Evolutionary conservation across 805 yeast genomes (phyloP).

Genomic region (Ogataea philodendri): DNA sequence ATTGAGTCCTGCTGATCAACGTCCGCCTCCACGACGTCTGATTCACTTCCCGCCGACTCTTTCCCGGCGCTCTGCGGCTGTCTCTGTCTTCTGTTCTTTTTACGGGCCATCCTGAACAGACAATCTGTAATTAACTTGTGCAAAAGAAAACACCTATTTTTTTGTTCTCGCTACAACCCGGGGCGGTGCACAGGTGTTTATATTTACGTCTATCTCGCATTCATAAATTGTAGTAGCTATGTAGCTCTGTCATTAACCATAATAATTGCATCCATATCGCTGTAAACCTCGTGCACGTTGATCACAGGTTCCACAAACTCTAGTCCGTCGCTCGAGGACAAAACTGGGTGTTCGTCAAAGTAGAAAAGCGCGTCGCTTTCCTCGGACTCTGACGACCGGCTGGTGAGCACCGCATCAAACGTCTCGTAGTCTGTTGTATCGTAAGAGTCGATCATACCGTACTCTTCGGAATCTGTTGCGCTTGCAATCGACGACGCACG

Average conservation of each 20-base stretch:
- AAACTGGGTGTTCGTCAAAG: slow-evolving; percentile 16
- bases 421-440: slow-evolving; percentile 2
- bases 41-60: neutral
- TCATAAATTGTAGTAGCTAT: slow-evolving; percentile 2
- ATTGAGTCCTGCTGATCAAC: neutral
- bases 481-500: slow-evolving; percentile 1
- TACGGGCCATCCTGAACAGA: slow-evolving; percentile 3
- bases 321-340: slow-evolving; percentile 17
- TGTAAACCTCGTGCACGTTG: slow-evolving; percentile 9
- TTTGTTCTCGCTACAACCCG: slow-evolving; percentile 5
- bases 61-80: neutral
- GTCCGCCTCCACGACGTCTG: neutral
- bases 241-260: slow-evolving; percentile 8
- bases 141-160: slow-evolving; percentile 12
- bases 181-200: slow-evolving; percentile 5
- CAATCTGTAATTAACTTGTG: neutral
- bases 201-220: neutral
- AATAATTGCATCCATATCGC: slow-evolving; percentile 11
- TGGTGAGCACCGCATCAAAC: slow-evolving; percentile 16
- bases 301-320: slow-evolving; percentile 15
- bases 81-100: slow-evolving; percentile 8
- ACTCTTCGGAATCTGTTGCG: neutral
- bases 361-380: slow-evolving; percentile 7
- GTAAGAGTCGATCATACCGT: slow-evolving; percentile 1
- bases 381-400: slow-evolving; percentile 16